Evolutionary conservation across 1,139 yeast species (phyloP).

Genomic region (Zygosaccharomyces sapae): DNA sequence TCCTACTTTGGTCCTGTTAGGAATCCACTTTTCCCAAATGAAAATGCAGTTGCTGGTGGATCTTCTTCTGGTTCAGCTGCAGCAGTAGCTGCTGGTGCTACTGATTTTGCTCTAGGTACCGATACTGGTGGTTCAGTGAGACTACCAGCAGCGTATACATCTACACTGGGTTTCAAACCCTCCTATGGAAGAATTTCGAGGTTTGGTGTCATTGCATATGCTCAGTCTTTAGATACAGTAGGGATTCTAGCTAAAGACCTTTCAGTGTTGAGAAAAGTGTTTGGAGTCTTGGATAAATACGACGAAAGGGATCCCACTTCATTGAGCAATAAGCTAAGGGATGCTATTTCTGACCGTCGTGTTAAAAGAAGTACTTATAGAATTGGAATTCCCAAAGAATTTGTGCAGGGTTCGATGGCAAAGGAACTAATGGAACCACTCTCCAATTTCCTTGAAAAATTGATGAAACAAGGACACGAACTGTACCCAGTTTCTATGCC

Average conservation of each 20-base stretch:
- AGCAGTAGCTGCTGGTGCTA: slow-evolving; percentile 67
- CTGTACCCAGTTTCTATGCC: slow-evolving; percentile 67
- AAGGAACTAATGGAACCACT: slow-evolving; percentile 46
- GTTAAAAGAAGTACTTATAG: slow-evolving; percentile 31
- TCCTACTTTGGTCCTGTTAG: slow-evolving; percentile 60
- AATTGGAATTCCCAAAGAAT: slow-evolving; percentile 72
- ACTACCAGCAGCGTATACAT: slow-evolving; percentile 84
- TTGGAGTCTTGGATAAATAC: slow-evolving; percentile 48
- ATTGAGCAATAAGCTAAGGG: slow-evolving; percentile 42
- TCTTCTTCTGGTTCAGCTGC: slow-evolving; percentile 97
- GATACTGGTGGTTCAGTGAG: slow-evolving; percentile 98
- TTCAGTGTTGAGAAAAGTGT: slow-evolving; percentile 46
- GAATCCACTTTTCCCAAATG: slow-evolving; percentile 55
- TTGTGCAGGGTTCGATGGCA: slow-evolving; percentile 54
- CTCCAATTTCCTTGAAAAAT: slow-evolving; percentile 41
- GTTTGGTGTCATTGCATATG: slow-evolving; percentile 89
- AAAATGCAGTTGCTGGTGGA: slow-evolving; percentile 64
- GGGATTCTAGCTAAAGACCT: slow-evolving; percentile 66
- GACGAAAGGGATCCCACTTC: slow-evolving; percentile 84
- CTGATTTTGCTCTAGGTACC: slow-evolving; percentile 77
- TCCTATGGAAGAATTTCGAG: slow-evolving; percentile 87
- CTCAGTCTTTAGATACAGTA: slow-evolving; percentile 91
- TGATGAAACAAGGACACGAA: slow-evolving; percentile 51
- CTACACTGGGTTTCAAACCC: slow-evolving; percentile 84
- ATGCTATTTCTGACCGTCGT: slow-evolving; percentile 25